A percentile compares a stretch with the other conserved stretches of the same genome.
Conservation (phyloP, 2,329 filamentous ascomycete species). For the Colletotrichum viniferum region DNA sequence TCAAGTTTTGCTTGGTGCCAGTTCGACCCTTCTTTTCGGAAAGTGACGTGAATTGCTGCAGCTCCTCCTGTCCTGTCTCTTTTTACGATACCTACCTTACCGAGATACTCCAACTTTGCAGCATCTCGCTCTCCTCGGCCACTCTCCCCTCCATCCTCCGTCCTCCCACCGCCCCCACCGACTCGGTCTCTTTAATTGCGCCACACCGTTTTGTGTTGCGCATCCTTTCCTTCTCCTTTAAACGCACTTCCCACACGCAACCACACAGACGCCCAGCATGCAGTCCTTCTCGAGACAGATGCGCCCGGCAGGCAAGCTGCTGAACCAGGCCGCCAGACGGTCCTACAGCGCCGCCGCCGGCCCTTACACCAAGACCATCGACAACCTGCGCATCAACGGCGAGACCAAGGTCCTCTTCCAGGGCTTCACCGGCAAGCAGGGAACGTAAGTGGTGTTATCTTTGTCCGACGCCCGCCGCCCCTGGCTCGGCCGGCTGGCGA, state of each 20-base stretch:
- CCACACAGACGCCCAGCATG: slow-evolving; percentile 60
- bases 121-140: neutral
- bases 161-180: neutral
- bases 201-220: slow-evolving; percentile 1
- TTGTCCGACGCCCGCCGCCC: neutral
- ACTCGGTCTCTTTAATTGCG: neutral
- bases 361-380: slow-evolving; percentile 73
- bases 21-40: slow-evolving; percentile 21
- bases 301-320: slow-evolving; percentile 70
- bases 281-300: slow-evolving; percentile 80
- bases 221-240: slow-evolving; percentile 14
- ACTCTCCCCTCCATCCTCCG: neutral
- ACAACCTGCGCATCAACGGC: slow-evolving; percentile 90
- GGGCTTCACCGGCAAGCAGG: slow-evolving; percentile 97
- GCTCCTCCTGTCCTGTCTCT: slow-evolving; percentile 1
- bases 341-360: slow-evolving; percentile 74
- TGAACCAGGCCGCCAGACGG: slow-evolving; percentile 69
- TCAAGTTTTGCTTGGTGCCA: slow-evolving; percentile 22
- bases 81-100: neutral
- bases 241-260: neutral
- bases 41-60: slow-evolving; percentile 23
- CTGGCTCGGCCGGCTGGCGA: neutral
- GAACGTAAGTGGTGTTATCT: slow-evolving; percentile 69
- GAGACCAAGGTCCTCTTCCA: slow-evolving; percentile 97
- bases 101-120: neutral